A percentile compares a stretch with the other conserved stretches of the same genome.
Conservation (phyloP, 306 rosid genomes). For the Malus fusca region DNA sequence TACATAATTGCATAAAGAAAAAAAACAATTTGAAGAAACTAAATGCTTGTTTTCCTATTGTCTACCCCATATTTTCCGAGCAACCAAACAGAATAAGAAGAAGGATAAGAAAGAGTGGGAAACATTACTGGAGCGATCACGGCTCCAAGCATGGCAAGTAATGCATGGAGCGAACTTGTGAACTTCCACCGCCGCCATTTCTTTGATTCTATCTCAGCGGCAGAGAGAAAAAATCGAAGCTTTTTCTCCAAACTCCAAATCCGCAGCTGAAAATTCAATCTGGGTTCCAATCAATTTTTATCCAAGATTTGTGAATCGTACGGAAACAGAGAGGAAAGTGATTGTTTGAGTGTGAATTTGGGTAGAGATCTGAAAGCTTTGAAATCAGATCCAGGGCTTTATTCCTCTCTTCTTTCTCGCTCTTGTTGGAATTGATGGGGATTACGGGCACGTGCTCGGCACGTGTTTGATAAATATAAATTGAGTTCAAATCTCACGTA, state of each 20-base stretch:
- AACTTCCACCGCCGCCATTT: slow-evolving; percentile 70
- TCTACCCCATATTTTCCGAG: slow-evolving; percentile 3
- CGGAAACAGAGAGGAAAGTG: neutral
- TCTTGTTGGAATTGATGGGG: neutral
- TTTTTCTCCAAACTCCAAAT: neutral
- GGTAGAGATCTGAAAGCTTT: neutral
- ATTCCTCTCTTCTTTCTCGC: neutral
- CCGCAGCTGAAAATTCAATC: neutral
- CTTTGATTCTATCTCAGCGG: neutral
- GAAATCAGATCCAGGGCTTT: slow-evolving; percentile 5
- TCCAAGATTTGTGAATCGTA: neutral
- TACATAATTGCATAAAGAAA: neutral
- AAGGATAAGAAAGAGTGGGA: neutral
- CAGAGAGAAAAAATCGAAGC: neutral
- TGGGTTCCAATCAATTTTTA: neutral
- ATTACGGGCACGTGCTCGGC: neutral
- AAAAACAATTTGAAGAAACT: neutral
- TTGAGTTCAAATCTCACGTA: too few relatives aligned
- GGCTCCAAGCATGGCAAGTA: slow-evolving; percentile 94
- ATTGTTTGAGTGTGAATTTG: neutral
- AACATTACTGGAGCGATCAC: slow-evolving; percentile 70
- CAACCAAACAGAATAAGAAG: slow-evolving; percentile 2
- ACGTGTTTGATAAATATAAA: neutral
- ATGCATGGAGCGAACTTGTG: slow-evolving; percentile 74
- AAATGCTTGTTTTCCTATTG: neutral